Evolutionary conservation across 495 filamentous ascomycete genomes (phyloP).

Genomic region (Physcia stellaris): DNA sequence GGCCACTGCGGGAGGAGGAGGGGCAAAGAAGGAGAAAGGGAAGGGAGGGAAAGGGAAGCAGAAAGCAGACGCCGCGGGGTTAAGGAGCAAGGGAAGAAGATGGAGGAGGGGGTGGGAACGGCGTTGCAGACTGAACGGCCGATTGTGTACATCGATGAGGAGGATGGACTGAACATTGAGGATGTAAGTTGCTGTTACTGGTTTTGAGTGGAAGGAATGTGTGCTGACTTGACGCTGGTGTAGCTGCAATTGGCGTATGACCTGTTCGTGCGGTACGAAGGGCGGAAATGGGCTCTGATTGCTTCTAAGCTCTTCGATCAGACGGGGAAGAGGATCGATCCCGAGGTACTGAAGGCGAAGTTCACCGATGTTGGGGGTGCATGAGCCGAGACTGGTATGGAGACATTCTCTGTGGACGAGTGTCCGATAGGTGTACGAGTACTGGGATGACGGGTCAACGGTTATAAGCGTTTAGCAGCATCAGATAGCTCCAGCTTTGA

Average conservation of each 20-base stretch:
- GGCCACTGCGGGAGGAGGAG: slow-evolving; percentile 1
- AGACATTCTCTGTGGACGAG: too few relatives aligned
- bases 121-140: slow-evolving; percentile 1
- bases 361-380: too few relatives aligned
- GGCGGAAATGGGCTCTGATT: slow-evolving; percentile 11
- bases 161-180: slow-evolving; percentile 6
- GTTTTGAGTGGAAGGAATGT: neutral
- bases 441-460: too few relatives aligned
- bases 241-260: slow-evolving; percentile 9
- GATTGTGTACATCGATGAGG: slow-evolving; percentile 9
- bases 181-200: slow-evolving; percentile 16
- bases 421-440: too few relatives aligned
- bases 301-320: slow-evolving; percentile 14
- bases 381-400: neutral
- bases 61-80: slow-evolving; percentile 1
- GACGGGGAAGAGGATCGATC: slow-evolving; percentile 12
- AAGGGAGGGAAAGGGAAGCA: slow-evolving; percentile 2
- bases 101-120: neutral
- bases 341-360: slow-evolving; percentile 7
- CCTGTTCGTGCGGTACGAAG: slow-evolving; percentile 5
- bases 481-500: too few relatives aligned
- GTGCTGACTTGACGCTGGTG: slow-evolving; percentile 1
- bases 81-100: slow-evolving; percentile 2
- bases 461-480: too few relatives aligned
- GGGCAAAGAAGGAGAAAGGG: neutral